Base-by-base conservation (phyloP, 2,329 filamentous ascomycete genomes). In the Amphichorda felina region DNA sequence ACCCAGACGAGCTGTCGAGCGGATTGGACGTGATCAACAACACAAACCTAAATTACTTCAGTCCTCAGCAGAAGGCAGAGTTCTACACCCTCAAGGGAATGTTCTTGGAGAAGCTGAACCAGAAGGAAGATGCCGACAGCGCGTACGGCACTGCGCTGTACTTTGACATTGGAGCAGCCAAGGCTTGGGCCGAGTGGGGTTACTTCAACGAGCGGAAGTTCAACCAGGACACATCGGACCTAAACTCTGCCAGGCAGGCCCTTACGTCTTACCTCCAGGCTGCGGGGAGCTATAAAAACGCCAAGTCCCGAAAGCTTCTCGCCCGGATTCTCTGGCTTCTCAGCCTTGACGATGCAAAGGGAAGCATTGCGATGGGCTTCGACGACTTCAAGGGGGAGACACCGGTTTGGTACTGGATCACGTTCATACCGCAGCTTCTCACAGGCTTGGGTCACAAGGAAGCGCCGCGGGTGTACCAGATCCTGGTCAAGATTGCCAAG, bases 51-150 rank as follows among this genome's bases (percentile, higher is more conserved):
- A 95, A 94, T 57, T 98, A 98, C 64, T 98, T 98, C 57, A 93
- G 87, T 41, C 74, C 82, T 3, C 82, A 88, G 50, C 91, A 98
- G 56, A 98, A 98, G 61, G 91, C 91, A 8, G 91, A 98, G 56
- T 98, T 98, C 61, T 98, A 95, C 65, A 98, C 91, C 0, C 72
- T 98, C 36, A 98, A 98, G 70, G 91, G 91, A 41, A 98, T 98
- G 91, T 98, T 98, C 68, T 66, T 96, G 30, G 91, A 93, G 54
- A 95, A 94, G 57, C 71, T 98, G 8, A 79, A 79, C 38, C 83
- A 95, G 48, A 87, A 87, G 53, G 81, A 83, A 3, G 91, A 98
- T 41, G 88, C 91, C 5, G 88, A 94, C 46, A 81, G 86, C 40
- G 89, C 93, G 1, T 98, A 94, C 53, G 91, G 91, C 34, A 93